Base-by-base conservation (phyloP, 371 early-diverging fungal genomes). In the Spraguea lophii region DNA sequence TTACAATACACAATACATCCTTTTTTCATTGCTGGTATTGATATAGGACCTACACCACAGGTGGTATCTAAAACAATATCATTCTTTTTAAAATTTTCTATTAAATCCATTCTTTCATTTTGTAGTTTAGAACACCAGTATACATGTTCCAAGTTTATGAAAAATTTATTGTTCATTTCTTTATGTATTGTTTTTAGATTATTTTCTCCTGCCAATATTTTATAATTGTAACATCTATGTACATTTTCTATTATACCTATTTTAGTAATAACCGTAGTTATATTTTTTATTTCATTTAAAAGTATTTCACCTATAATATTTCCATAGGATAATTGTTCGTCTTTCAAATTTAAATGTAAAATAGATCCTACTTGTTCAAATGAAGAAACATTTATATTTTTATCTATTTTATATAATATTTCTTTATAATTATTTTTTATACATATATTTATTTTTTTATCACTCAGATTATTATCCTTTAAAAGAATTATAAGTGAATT, bases 61-160 rank as follows among this genome's bases (percentile, higher is more conserved):
- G 69, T 69, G n/a, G 52, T 43, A 49, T 72, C 72, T 36, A 60
- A 64, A 1, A 72, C 24, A 16, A 54, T 49, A 9, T 65, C 56
- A 10, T 47, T 48, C 24, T 13, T 15, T 16, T 49, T 36, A 19
- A 69, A 38, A 20, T 54, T 34, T 2, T 46, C 12, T 13, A 56
- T 10, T 3, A 72, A 26, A 7, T 25, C 37, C 2, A 25, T 43
- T 35, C 72, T 55, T 58, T 68, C 72, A 15, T 38, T 43, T 38
- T 69, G 67, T 25, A 72, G 54, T 54, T 68, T 68, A 7, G 65
- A 65, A 39, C 65, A 60, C 69, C 69, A 72, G 45, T 72, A 72
- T 4, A 69, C 67, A 44, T 60, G 62, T 27, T 61, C 53, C 15
- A 62, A 54, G 48, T 67, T 62, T 17, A 72, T 56, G 39, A 39